These are phyloP conservation scores for Coemansia sp. DNA, from an alignment of 192 early-diverging fungal species.

Conservation along the genomic window DNA sequence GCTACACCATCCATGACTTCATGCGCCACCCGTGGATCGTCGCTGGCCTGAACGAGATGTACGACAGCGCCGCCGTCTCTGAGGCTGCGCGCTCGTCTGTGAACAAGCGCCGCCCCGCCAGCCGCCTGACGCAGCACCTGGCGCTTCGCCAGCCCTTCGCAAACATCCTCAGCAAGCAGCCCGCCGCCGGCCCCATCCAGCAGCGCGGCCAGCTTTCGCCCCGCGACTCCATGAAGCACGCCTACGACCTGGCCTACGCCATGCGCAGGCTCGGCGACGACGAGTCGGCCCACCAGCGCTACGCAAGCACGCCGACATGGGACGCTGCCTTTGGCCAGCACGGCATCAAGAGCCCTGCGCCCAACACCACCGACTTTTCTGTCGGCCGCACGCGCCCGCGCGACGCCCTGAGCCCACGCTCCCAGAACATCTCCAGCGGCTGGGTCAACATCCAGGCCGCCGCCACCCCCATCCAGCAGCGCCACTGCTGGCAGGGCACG, in stretches of 20 bases:
- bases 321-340: conserved; percentile 52
- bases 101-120: conserved; percentile 36
- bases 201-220: conserved; percentile 46
- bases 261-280: conserved; percentile 77
- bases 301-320: conserved; percentile 47
- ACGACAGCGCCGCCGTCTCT: conserved; percentile 38
- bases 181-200: not conserved
- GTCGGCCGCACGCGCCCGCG: conserved; percentile 14
- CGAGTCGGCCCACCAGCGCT: conserved; percentile 44
- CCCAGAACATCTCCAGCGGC: conserved; percentile 44
- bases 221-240: conserved; percentile 67
- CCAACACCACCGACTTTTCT: conserved; percentile 22
- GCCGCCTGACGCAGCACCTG: conserved; percentile 30
- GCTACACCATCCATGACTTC: conserved; percentile 80
- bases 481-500: conserved; percentile 56
- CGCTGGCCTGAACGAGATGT: conserved; percentile 43
- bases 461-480: conserved; percentile 49
- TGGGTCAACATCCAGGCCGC: conserved; percentile 55
- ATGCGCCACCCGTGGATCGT: conserved; percentile 78
- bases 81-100: conserved; percentile 41
- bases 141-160: conserved; percentile 28
- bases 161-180: conserved; percentile 4
- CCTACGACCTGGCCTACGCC: conserved; percentile 74
- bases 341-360: conserved; percentile 50
- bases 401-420: conserved; percentile 29